Conservation (phyloP, 495 filamentous ascomycete species). For the Aspergillus cristatus region DNA sequence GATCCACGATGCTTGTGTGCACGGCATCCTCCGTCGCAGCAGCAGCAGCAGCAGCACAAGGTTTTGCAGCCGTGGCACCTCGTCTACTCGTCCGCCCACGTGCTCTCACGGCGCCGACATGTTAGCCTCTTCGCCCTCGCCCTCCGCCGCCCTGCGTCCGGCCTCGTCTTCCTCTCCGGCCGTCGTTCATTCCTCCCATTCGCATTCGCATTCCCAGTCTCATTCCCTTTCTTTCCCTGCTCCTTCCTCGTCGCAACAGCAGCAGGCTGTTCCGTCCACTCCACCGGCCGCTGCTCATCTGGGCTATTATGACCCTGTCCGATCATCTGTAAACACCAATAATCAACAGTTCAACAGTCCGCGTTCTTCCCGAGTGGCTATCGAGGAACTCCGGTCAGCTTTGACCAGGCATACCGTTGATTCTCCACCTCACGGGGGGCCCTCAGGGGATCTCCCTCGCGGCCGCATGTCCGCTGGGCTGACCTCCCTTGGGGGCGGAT, state of each 20-base stretch:
- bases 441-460: slow-evolving; percentile 29
- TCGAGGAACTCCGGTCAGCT: slow-evolving; percentile 41
- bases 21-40: slow-evolving; percentile 4
- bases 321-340: slow-evolving; percentile 18
- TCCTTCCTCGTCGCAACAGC: slow-evolving; percentile 8
- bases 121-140: slow-evolving; percentile 41
- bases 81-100: slow-evolving; percentile 38
- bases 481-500: slow-evolving; percentile 22
- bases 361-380: slow-evolving; percentile 33
- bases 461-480: slow-evolving; percentile 28
- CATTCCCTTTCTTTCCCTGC: slow-evolving; percentile 9
- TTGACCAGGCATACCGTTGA: slow-evolving; percentile 36
- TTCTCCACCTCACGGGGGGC: slow-evolving; percentile 27
- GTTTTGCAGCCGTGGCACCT: slow-evolving; percentile 27
- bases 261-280: no score
- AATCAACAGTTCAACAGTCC: slow-evolving; percentile 28
- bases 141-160: slow-evolving; percentile 30
- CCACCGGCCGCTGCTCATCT: slow-evolving; percentile 9
- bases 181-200: slow-evolving; percentile 17
- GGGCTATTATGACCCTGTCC: slow-evolving; percentile 24
- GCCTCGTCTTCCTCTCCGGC: slow-evolving; percentile 21
- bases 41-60: slow-evolving; percentile 18
- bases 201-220: slow-evolving; percentile 18
- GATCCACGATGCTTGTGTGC: slow-evolving; percentile 20
- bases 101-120: slow-evolving; percentile 32